Conservation (phyloP, 352 stramenopile species). For the Phytophthora aleatoria region DNA sequence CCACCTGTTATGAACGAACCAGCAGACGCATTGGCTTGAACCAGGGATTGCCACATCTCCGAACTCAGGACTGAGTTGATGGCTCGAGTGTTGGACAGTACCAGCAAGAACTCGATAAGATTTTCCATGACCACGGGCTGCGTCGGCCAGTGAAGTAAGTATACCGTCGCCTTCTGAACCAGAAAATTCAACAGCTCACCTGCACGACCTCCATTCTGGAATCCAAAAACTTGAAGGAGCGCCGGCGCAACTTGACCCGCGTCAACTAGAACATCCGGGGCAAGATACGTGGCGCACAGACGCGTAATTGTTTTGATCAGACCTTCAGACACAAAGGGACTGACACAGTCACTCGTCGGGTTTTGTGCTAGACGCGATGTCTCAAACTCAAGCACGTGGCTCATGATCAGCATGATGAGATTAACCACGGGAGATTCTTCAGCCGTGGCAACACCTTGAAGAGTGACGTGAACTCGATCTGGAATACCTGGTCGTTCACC, state of each 20-base stretch:
- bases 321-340: slow-evolving; percentile 83
- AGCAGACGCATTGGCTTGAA: slow-evolving; percentile 71
- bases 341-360: slow-evolving; percentile 59
- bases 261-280: slow-evolving; percentile 50
- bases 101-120: slow-evolving; percentile 75
- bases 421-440: slow-evolving; percentile 54
- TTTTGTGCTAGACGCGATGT: slow-evolving; percentile 58
- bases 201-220: slow-evolving; percentile 54
- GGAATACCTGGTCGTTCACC: slow-evolving; percentile 79
- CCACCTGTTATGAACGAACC: slow-evolving; percentile 49
- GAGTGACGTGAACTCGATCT: slow-evolving; percentile 49
- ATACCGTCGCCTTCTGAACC: slow-evolving; percentile 66
- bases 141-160: slow-evolving; percentile 82
- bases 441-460: slow-evolving; percentile 26
- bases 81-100: slow-evolving; percentile 66
- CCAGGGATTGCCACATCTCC: slow-evolving; percentile 72
- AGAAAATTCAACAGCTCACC: slow-evolving; percentile 74
- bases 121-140: slow-evolving; percentile 87
- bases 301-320: slow-evolving; percentile 75
- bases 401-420: slow-evolving; percentile 73
- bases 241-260: slow-evolving; percentile 47
- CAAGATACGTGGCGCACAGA: slow-evolving; percentile 76
- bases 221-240: slow-evolving; percentile 69
- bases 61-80: slow-evolving; percentile 61
- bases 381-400: slow-evolving; percentile 74